Conservation (phyloP, 805 yeast species). For the Lachancea sp. region DNA sequence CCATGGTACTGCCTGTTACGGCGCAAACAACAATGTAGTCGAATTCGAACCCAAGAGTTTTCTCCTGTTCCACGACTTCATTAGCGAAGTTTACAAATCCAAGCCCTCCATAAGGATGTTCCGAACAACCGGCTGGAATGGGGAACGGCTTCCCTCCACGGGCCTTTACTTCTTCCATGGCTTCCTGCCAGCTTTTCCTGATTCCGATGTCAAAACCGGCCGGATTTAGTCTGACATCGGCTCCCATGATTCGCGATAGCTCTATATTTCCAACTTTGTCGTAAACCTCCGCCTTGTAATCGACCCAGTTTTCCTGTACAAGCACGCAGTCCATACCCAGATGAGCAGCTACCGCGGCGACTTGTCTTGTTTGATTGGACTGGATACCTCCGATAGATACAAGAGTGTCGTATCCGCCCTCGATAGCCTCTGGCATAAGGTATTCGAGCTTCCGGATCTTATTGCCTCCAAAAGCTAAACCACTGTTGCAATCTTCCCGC, state of each 20-base stretch:
- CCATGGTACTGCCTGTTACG: slow-evolving; percentile 29
- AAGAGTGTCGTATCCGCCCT: slow-evolving; percentile 32
- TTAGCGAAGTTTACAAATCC: slow-evolving; percentile 35
- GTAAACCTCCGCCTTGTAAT: slow-evolving; percentile 32
- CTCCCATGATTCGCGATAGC: slow-evolving; percentile 34
- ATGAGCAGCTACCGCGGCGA: slow-evolving; percentile 35
- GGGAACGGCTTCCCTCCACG: slow-evolving; percentile 34
- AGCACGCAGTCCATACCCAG: slow-evolving; percentile 33
- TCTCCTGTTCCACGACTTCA: slow-evolving; percentile 33
- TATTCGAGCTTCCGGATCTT: slow-evolving; percentile 32
- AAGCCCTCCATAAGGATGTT: slow-evolving; percentile 33
- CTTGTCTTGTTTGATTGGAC: slow-evolving; percentile 34
- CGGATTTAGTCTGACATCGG: slow-evolving; percentile 32
- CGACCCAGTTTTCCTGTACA: slow-evolving; percentile 35
- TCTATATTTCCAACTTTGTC: slow-evolving; percentile 35
- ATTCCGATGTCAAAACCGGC: slow-evolving; percentile 34
- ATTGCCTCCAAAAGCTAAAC: slow-evolving; percentile 34
- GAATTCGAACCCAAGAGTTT: slow-evolving; percentile 30
- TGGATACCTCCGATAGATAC: slow-evolving; percentile 35
- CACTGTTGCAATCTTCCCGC: slow-evolving; percentile 34
- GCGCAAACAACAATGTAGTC: slow-evolving; percentile 34
- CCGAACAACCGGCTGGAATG: slow-evolving; percentile 36
- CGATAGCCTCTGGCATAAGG: slow-evolving; percentile 32
- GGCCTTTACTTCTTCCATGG: slow-evolving; percentile 23
- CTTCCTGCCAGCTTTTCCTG: slow-evolving; percentile 32